A percentile compares a stretch with the other conserved stretches of the same genome.
phyloP scores from a whole-genome alignment of 192 early-diverging fungal genomes.

The Coemansia sp. region DNA sequence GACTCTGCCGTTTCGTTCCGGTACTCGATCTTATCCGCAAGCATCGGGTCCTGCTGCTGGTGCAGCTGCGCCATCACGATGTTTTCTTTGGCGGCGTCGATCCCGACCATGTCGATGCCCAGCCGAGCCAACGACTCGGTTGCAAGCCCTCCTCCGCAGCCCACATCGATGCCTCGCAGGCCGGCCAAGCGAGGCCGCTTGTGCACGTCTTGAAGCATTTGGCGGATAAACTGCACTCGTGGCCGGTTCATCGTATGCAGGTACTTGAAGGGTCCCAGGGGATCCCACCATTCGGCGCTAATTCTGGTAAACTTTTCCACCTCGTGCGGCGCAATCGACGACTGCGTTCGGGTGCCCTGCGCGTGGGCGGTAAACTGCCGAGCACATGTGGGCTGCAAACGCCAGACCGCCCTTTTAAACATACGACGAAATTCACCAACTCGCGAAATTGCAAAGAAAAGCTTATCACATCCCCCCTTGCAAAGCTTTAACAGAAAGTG shows the following conservation, averaged over 20 bases:
- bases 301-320: constrained; percentile 28
- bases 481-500: too few relatives aligned
- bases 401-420: too few relatives aligned
- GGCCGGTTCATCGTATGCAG: constrained; percentile 74
- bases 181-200: constrained; percentile 43
- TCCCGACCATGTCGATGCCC: constrained; percentile 69
- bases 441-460: too few relatives aligned
- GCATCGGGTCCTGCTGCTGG: constrained; percentile 62
- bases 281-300: constrained; percentile 84
- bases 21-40: constrained; percentile 56
- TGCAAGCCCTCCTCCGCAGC: constrained; percentile 91
- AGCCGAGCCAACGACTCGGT: constrained; percentile 80
- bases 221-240: constrained; percentile 73
- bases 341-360: background rate
- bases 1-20: constrained; percentile 55
- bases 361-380: too few relatives aligned
- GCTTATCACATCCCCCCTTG: too few relatives aligned
- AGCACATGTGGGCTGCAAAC: too few relatives aligned
- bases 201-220: constrained; percentile 34
- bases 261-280: constrained; percentile 79
- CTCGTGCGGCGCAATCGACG: constrained; percentile 17
- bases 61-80: constrained; percentile 77
- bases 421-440: too few relatives aligned
- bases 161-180: constrained; percentile 76
- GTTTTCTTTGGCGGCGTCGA: constrained; percentile 86